Evolutionary conservation across 2,329 filamentous ascomycete genomes (phyloP), one percentile per base, ranked within the genome.

Genomic region (Tricladium varicosporioides): DNA sequence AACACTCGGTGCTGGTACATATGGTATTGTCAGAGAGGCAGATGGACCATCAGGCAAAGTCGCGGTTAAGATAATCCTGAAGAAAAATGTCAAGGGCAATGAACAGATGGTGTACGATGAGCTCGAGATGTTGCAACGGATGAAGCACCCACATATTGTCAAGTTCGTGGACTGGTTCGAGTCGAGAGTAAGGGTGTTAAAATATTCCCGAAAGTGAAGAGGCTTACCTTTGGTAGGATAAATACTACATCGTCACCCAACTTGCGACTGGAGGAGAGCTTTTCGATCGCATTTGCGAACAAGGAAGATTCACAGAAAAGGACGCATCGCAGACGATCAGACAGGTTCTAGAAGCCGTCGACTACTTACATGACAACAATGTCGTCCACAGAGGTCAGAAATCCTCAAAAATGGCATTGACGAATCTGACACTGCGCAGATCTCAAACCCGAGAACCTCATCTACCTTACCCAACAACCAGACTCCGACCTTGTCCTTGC

Each of bases 71-170:
- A 97, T 99, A 73, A 99, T 99, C 74, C 80, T 97, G 70, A 99
- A 99, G 84, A 97, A 96, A 80, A 97, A 96, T 75, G 93, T 99
- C 72, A 95, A 92, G 74, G 93, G 92, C 63, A 97, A 97, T 69
- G 94, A 99, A 79, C 86, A 88, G 73, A 99, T 99, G 94, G 94
- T 99, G 43, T 94, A 96, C 73, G 94, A 99, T 73, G 94, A 99
- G 78, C 81, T 99, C 68, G 84, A 92, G 65, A 92, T 99, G 85
- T 82, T 99, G 63, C 92, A 97, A 76, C 84, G 85, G 58, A 84
- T 99, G 71, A 84, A 92, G 71, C 94, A 99, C 73, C 89, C 91
- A 53, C 91, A 97, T 75, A 99, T 99, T 72, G 94, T 99, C 76
- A 87, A 88, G 66, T 99, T 99, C 71, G 89, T 94, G 66, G 94